Conservation (phyloP, 176 grass and related monocot species). For the Bothriochloa decipiens region DNA sequence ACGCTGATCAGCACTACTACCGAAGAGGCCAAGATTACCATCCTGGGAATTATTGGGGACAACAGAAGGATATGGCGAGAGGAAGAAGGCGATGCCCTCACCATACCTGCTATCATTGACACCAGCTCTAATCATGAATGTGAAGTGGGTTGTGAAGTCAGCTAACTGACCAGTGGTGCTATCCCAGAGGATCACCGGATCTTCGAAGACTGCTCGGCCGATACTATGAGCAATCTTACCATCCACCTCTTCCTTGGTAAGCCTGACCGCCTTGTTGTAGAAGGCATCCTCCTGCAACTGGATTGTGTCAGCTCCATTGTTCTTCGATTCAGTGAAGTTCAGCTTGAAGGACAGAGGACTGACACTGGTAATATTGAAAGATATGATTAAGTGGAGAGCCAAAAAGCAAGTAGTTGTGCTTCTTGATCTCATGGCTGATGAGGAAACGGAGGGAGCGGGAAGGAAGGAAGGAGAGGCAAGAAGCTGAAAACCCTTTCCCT, state of each 20-base stretch:
- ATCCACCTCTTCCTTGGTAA: conserved; percentile 56
- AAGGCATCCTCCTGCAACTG: conserved; percentile 58
- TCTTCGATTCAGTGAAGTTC: conserved; percentile 51
- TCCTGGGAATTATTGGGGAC: conserved; percentile 37
- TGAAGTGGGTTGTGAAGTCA: conserved; percentile 61
- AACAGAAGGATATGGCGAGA: conserved; percentile 55
- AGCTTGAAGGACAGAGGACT: conserved; percentile 51
- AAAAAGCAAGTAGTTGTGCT: conserved; percentile 32
- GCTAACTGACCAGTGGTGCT: conserved; percentile 48
- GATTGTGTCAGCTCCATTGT: conserved; percentile 6
- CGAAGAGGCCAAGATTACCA: conserved; percentile 58
- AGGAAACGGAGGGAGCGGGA: background rate
- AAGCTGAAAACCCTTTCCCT: conserved; percentile 36
- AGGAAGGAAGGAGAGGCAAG: conserved; percentile 6
- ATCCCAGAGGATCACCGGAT: conserved; percentile 65
- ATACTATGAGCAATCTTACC: conserved; percentile 41
- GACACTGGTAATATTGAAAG: background rate
- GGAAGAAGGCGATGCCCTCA: conserved; percentile 70
- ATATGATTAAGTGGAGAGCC: conserved; percentile 29
- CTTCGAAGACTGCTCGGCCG: conserved; percentile 49
- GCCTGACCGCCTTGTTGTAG: conserved; percentile 53
- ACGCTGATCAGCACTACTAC: background rate
- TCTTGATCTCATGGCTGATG: conserved; percentile 52
- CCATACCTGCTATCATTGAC: background rate
- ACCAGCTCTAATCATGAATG: conserved; percentile 52